phyloP scores from a whole-genome alignment of 31 red algal genomes.

The Endocladia muricata region DNA sequence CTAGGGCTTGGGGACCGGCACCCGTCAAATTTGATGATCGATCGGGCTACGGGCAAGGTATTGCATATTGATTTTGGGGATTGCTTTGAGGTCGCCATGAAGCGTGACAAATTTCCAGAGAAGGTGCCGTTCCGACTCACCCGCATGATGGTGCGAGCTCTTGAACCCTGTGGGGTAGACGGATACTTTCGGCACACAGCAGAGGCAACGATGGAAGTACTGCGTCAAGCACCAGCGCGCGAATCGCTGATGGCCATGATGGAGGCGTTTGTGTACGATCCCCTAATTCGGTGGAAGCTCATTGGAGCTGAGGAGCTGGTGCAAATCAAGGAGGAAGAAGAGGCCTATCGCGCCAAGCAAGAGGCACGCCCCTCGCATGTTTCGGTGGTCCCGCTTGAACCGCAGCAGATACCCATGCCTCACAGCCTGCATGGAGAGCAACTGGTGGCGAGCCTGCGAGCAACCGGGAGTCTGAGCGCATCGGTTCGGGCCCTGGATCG shows the following conservation, averaged over 20 bases:
- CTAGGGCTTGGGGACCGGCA: slow-evolving; percentile 97
- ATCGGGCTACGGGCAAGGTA: slow-evolving; percentile 80
- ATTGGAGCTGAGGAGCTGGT: slow-evolving; percentile 56
- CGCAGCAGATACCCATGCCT: background rate
- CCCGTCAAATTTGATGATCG: slow-evolving; percentile 94
- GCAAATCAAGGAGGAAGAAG: slow-evolving; percentile 6
- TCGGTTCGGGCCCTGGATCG: slow-evolving; percentile 17
- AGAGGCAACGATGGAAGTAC: slow-evolving; percentile 79
- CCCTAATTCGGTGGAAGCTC: slow-evolving; percentile 82
- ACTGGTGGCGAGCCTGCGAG: slow-evolving; percentile 33
- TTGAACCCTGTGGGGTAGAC: slow-evolving; percentile 90
- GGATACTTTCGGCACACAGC: slow-evolving; percentile 90
- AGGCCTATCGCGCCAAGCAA: background rate
- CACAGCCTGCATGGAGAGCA: background rate
- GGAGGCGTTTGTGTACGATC: slow-evolving; percentile 98
- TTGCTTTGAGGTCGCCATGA: slow-evolving; percentile 97
- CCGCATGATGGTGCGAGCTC: slow-evolving; percentile 90
- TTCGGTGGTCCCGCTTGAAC: background rate
- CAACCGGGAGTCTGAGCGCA: slow-evolving; percentile 36
- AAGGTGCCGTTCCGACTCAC: slow-evolving; percentile 95
- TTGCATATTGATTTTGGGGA: slow-evolving; percentile 99
- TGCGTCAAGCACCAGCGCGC: slow-evolving; percentile 61
- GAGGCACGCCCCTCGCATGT: background rate
- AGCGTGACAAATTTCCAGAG: slow-evolving; percentile 95
- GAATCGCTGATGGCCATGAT: slow-evolving; percentile 90